These are phyloP conservation scores for Trichoderma arundinaceum DNA, from an alignment of 2,329 filamentous ascomycete species.

Conservation along the genomic window DNA sequence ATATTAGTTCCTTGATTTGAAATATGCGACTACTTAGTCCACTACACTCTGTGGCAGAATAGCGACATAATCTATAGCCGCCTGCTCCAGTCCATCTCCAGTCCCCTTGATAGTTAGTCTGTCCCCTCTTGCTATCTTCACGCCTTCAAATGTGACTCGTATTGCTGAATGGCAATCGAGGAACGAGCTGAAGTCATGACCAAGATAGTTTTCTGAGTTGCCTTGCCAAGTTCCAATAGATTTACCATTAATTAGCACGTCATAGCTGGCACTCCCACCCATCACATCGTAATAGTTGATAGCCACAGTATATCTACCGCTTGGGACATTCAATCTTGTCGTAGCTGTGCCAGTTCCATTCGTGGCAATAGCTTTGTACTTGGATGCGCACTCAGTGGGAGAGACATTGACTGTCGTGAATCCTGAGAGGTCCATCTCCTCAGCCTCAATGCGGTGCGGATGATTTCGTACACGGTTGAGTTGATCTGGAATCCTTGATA, in stretches of 20 bases:
- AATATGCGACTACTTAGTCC: slow-evolving; percentile 50
- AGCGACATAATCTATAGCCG: slow-evolving; percentile 70
- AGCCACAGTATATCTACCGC: slow-evolving; percentile 65
- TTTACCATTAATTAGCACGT: slow-evolving; percentile 18
- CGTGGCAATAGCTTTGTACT: slow-evolving; percentile 61
- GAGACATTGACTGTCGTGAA: slow-evolving; percentile 60
- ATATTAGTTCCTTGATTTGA: neutral
- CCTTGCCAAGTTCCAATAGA: slow-evolving; percentile 19
- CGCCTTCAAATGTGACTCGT: slow-evolving; percentile 15
- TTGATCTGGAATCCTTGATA: slow-evolving; percentile 65
- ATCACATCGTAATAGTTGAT: slow-evolving; percentile 71
- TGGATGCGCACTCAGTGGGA: slow-evolving; percentile 66
- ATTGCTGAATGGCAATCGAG: slow-evolving; percentile 25
- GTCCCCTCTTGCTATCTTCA: slow-evolving; percentile 6
- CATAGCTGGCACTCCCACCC: slow-evolving; percentile 57
- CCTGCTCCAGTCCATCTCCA: slow-evolving; percentile 62
- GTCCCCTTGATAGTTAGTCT: slow-evolving; percentile 18
- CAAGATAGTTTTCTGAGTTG: slow-evolving; percentile 19
- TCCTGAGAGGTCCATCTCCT: slow-evolving; percentile 65
- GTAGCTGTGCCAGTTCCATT: slow-evolving; percentile 31
- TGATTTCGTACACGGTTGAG: slow-evolving; percentile 63
- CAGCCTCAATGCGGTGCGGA: slow-evolving; percentile 71
- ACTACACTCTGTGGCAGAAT: slow-evolving; percentile 63
- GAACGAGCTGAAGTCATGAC: slow-evolving; percentile 21
- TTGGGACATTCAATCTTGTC: slow-evolving; percentile 37